Conservation (phyloP, 441 rosid species). For the Brassica hybrid region DNA sequence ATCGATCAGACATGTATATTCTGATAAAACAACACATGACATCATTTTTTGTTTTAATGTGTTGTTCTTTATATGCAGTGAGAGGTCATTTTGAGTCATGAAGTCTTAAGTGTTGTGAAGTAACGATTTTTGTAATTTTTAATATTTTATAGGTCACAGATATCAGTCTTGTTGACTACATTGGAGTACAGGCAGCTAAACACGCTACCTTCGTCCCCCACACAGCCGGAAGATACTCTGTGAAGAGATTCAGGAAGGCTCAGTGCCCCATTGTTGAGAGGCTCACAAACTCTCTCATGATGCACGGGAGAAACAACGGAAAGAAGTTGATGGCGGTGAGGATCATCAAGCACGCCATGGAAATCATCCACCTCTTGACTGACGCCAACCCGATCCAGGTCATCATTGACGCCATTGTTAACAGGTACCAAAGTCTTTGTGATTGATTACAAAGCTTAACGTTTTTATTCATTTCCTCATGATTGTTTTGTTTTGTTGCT, state of each 20-base stretch:
- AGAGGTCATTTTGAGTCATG: too few relatives aligned
- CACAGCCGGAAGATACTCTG: conserved; percentile 72
- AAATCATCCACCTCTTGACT: conserved; percentile 59
- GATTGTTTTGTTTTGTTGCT: neutral
- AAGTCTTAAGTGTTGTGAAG: too few relatives aligned
- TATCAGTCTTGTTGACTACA: conserved; percentile 57
- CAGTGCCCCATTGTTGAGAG: conserved; percentile 74
- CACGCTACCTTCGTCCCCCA: conserved; percentile 70
- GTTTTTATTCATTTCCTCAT: neutral
- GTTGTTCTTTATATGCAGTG: neutral
- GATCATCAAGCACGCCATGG: conserved; percentile 70
- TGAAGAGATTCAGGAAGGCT: conserved; percentile 72
- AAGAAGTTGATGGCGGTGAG: conserved; percentile 68
- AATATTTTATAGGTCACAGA: too few relatives aligned
- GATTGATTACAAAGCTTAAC: neutral
- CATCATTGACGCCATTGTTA: conserved; percentile 64
- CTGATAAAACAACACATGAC: too few relatives aligned
- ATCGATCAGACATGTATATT: too few relatives aligned
- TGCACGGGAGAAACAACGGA: conserved; percentile 73
- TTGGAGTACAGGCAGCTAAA: conserved; percentile 60
- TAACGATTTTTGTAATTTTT: too few relatives aligned
- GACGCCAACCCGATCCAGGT: conserved; percentile 71
- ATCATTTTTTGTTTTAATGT: too few relatives aligned
- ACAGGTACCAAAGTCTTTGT: conserved; percentile 51
- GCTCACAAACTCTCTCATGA: conserved; percentile 72